phyloP scores from a whole-genome alignment of 2,329 filamentous ascomycete species.

The Alternaria longipes region DNA sequence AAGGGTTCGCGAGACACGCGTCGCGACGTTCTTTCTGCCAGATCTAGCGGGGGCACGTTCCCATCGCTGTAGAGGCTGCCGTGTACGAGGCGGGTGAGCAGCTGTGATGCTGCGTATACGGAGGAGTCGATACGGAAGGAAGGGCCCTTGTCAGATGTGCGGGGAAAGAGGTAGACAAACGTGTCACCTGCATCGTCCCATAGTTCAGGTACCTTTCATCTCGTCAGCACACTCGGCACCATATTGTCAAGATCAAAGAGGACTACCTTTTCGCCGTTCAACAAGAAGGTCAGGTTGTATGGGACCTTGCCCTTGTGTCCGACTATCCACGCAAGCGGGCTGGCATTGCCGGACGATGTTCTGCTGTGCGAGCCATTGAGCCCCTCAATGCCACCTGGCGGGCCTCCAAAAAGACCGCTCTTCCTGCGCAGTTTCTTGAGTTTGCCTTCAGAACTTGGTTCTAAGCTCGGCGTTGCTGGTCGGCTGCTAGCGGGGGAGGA shows the following conservation, averaged over 20 bases:
- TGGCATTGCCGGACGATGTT: constrained; percentile 16
- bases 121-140: constrained; percentile 70
- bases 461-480: constrained; percentile 31
- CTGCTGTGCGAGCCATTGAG: constrained; percentile 33
- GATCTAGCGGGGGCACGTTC: constrained; percentile 26
- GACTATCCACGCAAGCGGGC: constrained; percentile 65
- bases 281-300: constrained; percentile 63
- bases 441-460: constrained; percentile 27
- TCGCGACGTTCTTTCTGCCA: constrained; percentile 33
- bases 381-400: constrained; percentile 14
- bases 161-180: constrained; percentile 69
- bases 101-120: constrained; percentile 65
- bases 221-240: constrained; percentile 20
- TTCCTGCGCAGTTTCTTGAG: constrained; percentile 48
- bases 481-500: constrained; percentile 41
- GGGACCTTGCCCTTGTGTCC: constrained; percentile 65
- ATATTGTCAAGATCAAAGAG: constrained; percentile 9
- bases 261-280: constrained; percentile 61
- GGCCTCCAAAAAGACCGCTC: constrained; percentile 46
- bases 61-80: constrained; percentile 60
- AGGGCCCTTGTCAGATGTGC: constrained; percentile 63
- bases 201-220: constrained; percentile 62
- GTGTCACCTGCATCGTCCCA: constrained; percentile 72
- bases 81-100: constrained; percentile 64
- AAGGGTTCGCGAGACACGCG: constrained; percentile 31